phyloP scores from a whole-genome alignment of 768 basidiomycete species.

The Naganishia friedmannii region DNA sequence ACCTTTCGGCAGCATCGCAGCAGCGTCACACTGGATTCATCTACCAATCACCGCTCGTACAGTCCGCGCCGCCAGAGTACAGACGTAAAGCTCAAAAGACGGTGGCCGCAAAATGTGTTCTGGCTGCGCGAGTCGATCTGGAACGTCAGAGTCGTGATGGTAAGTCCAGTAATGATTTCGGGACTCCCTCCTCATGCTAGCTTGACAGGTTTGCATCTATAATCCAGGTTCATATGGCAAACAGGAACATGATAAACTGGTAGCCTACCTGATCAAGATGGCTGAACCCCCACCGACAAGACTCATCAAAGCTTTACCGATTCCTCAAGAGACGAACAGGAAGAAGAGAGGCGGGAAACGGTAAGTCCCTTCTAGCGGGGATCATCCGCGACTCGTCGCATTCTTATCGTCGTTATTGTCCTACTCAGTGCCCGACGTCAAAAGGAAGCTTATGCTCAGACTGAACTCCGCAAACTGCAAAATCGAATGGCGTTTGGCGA shows the following conservation, averaged over 20 bases:
- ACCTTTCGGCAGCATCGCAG: conserved; percentile 83
- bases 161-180: conserved; percentile 46
- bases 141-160: conserved; percentile 78
- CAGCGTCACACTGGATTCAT: conserved; percentile 93
- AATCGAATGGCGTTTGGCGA: conserved; percentile 96
- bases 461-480: conserved; percentile 92
- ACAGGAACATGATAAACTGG: conserved; percentile 77
- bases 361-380: conserved; percentile 52
- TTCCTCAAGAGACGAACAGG: conserved; percentile 92
- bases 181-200: neutral
- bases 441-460: conserved; percentile 97
- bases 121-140: conserved; percentile 92
- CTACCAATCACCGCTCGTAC: conserved; percentile 86
- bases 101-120: conserved; percentile 82
- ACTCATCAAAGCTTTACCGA: conserved; percentile 84
- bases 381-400: too few relatives aligned
- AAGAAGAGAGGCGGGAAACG: conserved; percentile 90
- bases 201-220: neutral
- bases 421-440: conserved; percentile 81
- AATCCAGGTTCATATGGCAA: conserved; percentile 73
- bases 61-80: conserved; percentile 80
- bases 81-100: conserved; percentile 89
- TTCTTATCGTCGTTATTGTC: neutral
- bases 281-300: conserved; percentile 92
- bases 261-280: conserved; percentile 83